A percentile compares a stretch with the other conserved stretches of the same genome.
Conservation (phyloP, 768 basidiomycete genomes). For the Termitomyces sp. region DNA sequence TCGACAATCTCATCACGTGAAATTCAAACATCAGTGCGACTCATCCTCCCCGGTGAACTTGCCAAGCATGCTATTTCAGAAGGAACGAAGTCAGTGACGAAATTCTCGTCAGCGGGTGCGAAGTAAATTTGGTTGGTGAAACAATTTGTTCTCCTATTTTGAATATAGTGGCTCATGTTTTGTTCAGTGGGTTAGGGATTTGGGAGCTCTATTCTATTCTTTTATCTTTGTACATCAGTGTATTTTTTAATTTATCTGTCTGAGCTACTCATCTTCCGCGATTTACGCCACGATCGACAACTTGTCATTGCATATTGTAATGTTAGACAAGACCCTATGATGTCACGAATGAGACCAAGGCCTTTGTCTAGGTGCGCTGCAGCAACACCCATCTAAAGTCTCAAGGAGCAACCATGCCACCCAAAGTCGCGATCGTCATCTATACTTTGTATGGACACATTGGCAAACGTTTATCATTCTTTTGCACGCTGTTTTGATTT, state of each 20-base stretch:
- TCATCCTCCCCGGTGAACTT: slow-evolving; percentile 94
- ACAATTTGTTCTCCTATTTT: background rate
- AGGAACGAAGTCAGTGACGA: slow-evolving; percentile 91
- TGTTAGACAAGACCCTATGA: background rate
- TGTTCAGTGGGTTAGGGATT: background rate
- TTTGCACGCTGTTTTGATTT: background rate
- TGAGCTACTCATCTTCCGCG: background rate
- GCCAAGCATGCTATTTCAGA: slow-evolving; percentile 94
- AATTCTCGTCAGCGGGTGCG: slow-evolving; percentile 70
- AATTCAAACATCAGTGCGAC: slow-evolving; percentile 94
- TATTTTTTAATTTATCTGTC: slow-evolving; percentile 26
- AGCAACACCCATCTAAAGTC: background rate
- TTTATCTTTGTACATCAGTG: slow-evolving; percentile 26
- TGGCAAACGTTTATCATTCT: slow-evolving; percentile 45
- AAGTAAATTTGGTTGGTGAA: slow-evolving; percentile 38
- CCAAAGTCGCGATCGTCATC: slow-evolving; percentile 64
- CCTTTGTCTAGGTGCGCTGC: background rate
- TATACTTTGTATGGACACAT: slow-evolving; percentile 76
- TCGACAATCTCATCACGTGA: slow-evolving; percentile 98
- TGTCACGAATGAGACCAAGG: background rate
- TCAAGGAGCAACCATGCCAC: slow-evolving; percentile 23
- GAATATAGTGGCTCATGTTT: background rate
- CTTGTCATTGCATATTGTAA: background rate
- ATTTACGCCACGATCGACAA: background rate
- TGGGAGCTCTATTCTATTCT: slow-evolving; percentile 13